Percentiles rank a stretch among this genome's conserved stretches.
Conservation (phyloP, 441 rosid genomes). For the Mallotus repandus region DNA sequence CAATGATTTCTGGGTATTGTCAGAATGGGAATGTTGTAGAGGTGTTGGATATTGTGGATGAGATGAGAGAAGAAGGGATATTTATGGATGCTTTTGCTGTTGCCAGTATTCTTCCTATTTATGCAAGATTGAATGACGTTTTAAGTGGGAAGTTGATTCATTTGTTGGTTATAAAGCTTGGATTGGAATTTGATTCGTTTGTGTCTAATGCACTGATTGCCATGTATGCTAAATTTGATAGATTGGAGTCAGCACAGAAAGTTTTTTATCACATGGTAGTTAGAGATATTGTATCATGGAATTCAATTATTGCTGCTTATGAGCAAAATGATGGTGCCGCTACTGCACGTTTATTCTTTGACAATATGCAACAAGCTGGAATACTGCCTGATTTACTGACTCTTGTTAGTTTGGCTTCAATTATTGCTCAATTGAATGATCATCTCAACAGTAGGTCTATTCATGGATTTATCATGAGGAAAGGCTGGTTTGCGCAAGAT, state of each 20-base stretch:
- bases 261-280: constrained; percentile 54
- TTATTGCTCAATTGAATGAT: constrained; percentile 51
- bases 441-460: constrained; percentile 38
- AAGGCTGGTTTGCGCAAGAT: constrained; percentile 48
- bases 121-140: constrained; percentile 52
- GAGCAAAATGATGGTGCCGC: constrained; percentile 60
- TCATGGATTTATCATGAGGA: constrained; percentile 53
- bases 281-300: constrained; percentile 78
- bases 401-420: constrained; percentile 59
- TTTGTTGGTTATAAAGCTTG: constrained; percentile 51
- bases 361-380: constrained; percentile 49
- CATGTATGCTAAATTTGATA: constrained; percentile 62
- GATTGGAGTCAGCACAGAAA: constrained; percentile 33
- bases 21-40: constrained; percentile 56
- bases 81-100: constrained; percentile 60
- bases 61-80: constrained; percentile 53
- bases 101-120: constrained; percentile 61
- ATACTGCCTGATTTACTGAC: constrained; percentile 60
- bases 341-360: constrained; percentile 44
- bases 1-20: constrained; percentile 79
- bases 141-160: constrained; percentile 50
- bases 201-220: constrained; percentile 71
- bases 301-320: constrained; percentile 69
- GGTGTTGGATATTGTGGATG: constrained; percentile 46
- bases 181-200: constrained; percentile 52